A percentile compares a stretch with the other conserved stretches of the same genome.
Evolutionary conservation across 306 rosid genomes (phyloP).

Genomic region (Styphnolobium japonicum): DNA sequence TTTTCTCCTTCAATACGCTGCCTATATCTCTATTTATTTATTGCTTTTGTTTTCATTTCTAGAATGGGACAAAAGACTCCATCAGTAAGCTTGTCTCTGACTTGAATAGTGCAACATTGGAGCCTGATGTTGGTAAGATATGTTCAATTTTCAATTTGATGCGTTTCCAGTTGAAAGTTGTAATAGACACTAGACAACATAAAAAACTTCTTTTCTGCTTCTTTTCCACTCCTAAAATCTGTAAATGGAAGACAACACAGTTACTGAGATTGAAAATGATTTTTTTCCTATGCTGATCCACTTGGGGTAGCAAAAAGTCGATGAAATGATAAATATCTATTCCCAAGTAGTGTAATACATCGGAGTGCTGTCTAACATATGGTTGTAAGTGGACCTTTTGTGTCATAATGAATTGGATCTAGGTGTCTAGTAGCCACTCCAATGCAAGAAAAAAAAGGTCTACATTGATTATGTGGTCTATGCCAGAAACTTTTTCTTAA

Average conservation of each 20-base stretch:
- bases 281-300: neutral
- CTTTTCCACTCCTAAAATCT: constrained; percentile 11
- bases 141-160: constrained; percentile 1
- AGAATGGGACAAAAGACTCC: constrained; percentile 95
- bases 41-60: constrained; percentile 5
- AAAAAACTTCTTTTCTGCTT: constrained; percentile 1
- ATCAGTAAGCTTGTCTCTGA: constrained; percentile 90
- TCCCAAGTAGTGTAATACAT: constrained; percentile 2
- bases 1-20: neutral
- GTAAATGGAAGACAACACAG: neutral
- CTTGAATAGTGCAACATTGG: constrained; percentile 80
- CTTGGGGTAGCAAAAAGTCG: neutral
- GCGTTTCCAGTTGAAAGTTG: neutral
- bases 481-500: neutral
- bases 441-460: constrained; percentile 25
- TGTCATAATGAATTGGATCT: neutral
- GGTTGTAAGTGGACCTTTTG: neutral
- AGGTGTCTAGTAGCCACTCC: constrained; percentile 28
- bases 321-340: neutral
- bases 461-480: neutral
- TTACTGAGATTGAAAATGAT: neutral
- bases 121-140: constrained; percentile 91
- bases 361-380: neutral
- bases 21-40: neutral
- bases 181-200: neutral